Percentiles rank a stretch among this genome's conserved stretches.
phyloP scores from a whole-genome alignment of 176 grass and related monocot genomes.

The Avena eriantha region DNA sequence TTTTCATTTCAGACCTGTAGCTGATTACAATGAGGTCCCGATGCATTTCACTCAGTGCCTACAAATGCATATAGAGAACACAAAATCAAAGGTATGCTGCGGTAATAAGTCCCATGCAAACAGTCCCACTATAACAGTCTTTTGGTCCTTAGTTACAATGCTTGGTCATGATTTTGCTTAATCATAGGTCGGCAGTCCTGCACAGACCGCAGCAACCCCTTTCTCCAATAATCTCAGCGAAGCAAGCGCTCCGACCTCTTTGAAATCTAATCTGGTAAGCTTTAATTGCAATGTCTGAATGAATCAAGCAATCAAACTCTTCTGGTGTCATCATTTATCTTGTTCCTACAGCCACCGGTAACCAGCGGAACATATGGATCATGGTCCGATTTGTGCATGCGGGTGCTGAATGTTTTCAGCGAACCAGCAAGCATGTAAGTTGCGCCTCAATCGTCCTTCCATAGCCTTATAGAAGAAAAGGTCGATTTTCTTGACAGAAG shows the following conservation, averaged over 20 bases:
- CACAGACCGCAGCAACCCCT: too few species aligned
- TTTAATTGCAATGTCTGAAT: background rate
- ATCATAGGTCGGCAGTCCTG: too few species aligned
- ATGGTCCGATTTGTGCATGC: conserved; percentile 58
- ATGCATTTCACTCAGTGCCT: conserved; percentile 93
- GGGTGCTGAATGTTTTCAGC: conserved; percentile 72
- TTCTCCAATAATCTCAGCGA: too few species aligned
- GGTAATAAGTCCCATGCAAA: too few species aligned
- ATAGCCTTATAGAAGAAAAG: conserved; percentile 5
- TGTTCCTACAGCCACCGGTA: conserved; percentile 34
- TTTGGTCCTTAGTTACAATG: background rate
- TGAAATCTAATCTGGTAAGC: too few species aligned
- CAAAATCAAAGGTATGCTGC: conserved; percentile 68
- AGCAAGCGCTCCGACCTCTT: too few species aligned
- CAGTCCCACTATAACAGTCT: background rate
- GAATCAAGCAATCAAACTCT: conserved; percentile 11
- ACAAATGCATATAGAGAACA: conserved; percentile 77
- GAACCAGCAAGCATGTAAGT: conserved; percentile 90
- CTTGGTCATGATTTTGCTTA: background rate
- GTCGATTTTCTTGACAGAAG: background rate
- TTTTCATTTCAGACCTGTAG: conserved; percentile 62
- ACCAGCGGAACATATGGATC: conserved; percentile 44
- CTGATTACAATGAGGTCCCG: conserved; percentile 75
- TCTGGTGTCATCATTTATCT: conserved; percentile 19
- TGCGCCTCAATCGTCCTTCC: background rate